Conservation (phyloP, 345 rosid genomes). For the Populus simonii region DNA sequence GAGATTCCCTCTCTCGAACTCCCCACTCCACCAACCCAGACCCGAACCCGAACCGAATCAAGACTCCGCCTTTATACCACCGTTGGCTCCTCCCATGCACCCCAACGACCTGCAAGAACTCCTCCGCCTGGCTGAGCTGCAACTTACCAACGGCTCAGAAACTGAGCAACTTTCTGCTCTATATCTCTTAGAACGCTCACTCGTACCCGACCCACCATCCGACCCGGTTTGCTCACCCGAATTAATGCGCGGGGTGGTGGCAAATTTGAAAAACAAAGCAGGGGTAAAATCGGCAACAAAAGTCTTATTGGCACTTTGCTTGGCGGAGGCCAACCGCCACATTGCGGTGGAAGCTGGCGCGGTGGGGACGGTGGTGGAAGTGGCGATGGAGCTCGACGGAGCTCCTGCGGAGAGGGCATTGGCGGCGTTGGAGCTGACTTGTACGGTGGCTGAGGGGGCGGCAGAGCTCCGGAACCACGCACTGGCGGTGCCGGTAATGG, state of each 20-base stretch:
- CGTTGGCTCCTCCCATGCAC: constrained; percentile 43
- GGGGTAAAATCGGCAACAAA: constrained; percentile 69
- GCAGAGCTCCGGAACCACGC: constrained; percentile 76
- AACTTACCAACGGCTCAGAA: constrained; percentile 49
- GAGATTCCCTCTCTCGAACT: constrained; percentile 62
- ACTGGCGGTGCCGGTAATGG: constrained; percentile 89
- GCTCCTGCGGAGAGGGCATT: constrained; percentile 71
- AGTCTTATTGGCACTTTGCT: constrained; percentile 66
- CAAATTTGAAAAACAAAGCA: constrained; percentile 41
- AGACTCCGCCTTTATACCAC: constrained; percentile 13
- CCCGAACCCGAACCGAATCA: constrained; percentile 6
- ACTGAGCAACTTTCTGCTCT: constrained; percentile 68
- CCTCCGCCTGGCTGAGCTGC: constrained; percentile 69
- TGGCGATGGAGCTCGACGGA: constrained; percentile 59
- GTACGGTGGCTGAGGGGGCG: constrained; percentile 72
- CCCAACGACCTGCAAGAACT: constrained; percentile 51
- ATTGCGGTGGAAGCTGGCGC: constrained; percentile 85
- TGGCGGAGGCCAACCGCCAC: constrained; percentile 68
- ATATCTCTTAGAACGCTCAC: constrained; percentile 59
- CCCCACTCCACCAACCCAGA: constrained; percentile 37
- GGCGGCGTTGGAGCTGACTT: constrained; percentile 78
- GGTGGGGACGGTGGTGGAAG: constrained; percentile 64
- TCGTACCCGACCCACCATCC: constrained; percentile 73
- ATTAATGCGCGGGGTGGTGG: constrained; percentile 64
- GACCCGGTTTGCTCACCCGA: constrained; percentile 64